Conservation (phyloP, 2,329 filamentous ascomycete genomes). For the Aspergillus thermomutatus region DNA sequence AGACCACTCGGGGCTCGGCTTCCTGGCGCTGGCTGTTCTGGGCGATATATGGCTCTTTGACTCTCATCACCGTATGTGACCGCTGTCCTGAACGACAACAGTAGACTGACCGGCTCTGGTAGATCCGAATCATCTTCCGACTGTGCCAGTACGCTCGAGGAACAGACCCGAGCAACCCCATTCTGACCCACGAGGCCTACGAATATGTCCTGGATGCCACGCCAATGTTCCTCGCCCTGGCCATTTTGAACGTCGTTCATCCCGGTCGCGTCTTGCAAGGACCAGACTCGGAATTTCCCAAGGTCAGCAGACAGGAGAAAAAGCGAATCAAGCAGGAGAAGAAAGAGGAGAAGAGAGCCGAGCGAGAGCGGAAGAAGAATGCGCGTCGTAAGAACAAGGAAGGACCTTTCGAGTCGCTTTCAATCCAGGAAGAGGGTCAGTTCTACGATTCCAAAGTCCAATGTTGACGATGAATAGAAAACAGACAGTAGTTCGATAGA, state of each 20-base stretch:
- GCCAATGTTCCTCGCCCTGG: constrained; percentile 39
- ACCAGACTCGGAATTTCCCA: constrained; percentile 46
- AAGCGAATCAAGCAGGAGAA: constrained; percentile 39
- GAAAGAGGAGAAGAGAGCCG: constrained; percentile 31
- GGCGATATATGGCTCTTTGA: constrained; percentile 50
- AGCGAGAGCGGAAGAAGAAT: constrained; percentile 8
- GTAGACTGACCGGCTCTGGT: neutral
- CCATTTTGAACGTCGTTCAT: constrained; percentile 36
- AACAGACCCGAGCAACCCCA: constrained; percentile 28
- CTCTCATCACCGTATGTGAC: constrained; percentile 43
- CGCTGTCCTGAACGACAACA: too few relatives aligned
- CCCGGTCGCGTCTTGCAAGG: constrained; percentile 37
- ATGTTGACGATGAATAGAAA: neutral
- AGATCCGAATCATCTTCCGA: constrained; percentile 53
- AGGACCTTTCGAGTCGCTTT: neutral
- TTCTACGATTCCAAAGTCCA: neutral
- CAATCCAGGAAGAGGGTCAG: neutral
- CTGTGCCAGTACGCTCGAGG: constrained; percentile 58
- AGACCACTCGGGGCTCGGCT: neutral
- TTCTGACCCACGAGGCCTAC: constrained; percentile 35
- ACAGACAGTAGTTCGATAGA: too few relatives aligned
- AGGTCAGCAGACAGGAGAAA: constrained; percentile 42
- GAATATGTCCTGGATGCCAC: constrained; percentile 40
- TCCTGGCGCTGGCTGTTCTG: constrained; percentile 37
- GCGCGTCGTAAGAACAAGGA: neutral